Percentiles rank a stretch among this genome's conserved stretches.
Evolutionary conservation across 371 early-diverging fungal genomes (phyloP).

Genomic region (Mortierella sp.): DNA sequence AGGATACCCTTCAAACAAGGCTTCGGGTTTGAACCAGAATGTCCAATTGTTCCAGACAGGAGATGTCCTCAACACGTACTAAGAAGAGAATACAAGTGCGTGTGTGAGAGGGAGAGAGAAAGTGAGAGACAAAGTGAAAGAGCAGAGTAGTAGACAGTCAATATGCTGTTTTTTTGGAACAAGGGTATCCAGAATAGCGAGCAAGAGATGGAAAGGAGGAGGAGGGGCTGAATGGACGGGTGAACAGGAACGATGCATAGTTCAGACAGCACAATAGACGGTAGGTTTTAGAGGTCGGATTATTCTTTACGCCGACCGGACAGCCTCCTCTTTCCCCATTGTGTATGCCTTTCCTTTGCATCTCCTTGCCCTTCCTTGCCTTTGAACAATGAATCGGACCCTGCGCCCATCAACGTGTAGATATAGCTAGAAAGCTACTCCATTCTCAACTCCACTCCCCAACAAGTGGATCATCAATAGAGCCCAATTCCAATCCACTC

Average conservation of each 20-base stretch:
- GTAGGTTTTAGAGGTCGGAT: not conserved
- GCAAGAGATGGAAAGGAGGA: not conserved
- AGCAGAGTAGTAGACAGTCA: no score
- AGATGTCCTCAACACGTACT: slow-evolving; percentile 72
- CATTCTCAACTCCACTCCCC: no score
- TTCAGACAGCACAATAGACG: not conserved
- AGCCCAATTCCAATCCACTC: no score
- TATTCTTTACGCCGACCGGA: not conserved
- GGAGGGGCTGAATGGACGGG: not conserved
- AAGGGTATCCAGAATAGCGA: no score
- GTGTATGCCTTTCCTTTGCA: not conserved
- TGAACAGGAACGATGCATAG: not conserved
- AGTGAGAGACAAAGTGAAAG: no score
- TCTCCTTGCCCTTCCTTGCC: not conserved
- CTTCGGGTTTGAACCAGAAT: slow-evolving; percentile 76
- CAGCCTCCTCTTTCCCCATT: not conserved
- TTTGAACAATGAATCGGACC: no score
- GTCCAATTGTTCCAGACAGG: slow-evolving; percentile 73
- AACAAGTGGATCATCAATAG: no score
- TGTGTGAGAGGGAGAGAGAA: no score
- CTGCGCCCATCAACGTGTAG: no score
- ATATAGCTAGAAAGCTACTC: no score
- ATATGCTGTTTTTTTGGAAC: no score
- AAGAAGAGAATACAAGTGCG: no score
- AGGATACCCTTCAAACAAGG: slow-evolving; percentile 78